Evolutionary conservation across 805 yeast genomes (phyloP).

Genomic region (Sugiyamaella lignohabitans): DNA sequence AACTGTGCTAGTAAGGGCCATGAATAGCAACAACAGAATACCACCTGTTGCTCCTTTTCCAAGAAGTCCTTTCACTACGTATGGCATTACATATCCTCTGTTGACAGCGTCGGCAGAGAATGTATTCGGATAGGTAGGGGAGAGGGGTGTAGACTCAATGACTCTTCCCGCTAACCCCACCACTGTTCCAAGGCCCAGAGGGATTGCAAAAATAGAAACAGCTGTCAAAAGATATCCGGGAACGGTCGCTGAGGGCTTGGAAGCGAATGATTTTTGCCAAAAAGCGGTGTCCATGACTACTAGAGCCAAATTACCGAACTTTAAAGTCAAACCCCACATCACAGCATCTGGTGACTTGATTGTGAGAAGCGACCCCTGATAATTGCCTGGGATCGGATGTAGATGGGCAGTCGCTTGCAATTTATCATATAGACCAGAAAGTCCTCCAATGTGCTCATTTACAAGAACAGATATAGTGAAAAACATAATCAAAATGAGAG

Average conservation of each 20-base stretch:
- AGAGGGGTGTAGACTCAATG: conserved; percentile 56
- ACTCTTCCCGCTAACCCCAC: conserved; percentile 37
- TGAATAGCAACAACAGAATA: conserved; percentile 38
- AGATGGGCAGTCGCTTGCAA: conserved; percentile 4
- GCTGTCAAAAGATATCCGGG: conserved; percentile 40
- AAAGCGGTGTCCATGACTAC: conserved; percentile 43
- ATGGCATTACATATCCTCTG: conserved; percentile 57
- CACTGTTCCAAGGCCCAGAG: conserved; percentile 33
- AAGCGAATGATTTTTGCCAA: conserved; percentile 40
- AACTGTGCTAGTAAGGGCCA: conserved; percentile 39
- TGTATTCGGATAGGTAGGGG: conserved; percentile 71
- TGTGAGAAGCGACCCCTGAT: conserved; percentile 40
- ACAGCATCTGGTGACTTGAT: conserved; percentile 25
- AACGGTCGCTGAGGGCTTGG: conserved; percentile 37
- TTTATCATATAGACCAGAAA: conserved; percentile 40
- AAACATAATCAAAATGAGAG: conserved; percentile 19
- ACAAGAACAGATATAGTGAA: conserved; percentile 31
- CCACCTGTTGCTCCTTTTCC: conserved; percentile 85
- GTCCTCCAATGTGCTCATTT: conserved; percentile 39
- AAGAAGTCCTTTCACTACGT: conserved; percentile 69
- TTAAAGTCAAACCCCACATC: conserved; percentile 27
- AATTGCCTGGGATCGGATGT: conserved; percentile 12
- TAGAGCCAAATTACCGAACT: conserved; percentile 73
- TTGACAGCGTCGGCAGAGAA: conserved; percentile 59
- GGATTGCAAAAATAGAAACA: conserved; percentile 41